A percentile compares a stretch with the other conserved stretches of the same genome.
Conservation (phyloP, 768 basidiomycete species). For the Solioccasus polychromus region DNA sequence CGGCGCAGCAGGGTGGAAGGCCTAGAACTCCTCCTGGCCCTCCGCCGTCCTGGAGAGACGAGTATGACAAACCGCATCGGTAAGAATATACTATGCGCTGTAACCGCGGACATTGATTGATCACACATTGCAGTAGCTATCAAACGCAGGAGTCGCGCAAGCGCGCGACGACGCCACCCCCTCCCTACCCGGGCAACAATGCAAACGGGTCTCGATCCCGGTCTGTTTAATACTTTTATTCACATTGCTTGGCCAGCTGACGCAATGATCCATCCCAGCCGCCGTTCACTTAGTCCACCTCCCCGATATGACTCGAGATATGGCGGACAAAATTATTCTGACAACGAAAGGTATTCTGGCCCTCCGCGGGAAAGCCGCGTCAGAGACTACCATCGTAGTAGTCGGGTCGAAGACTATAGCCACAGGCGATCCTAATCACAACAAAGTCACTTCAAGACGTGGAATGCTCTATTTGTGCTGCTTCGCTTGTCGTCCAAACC, state of each 20-base stretch:
- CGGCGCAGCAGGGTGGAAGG: conserved; percentile 45
- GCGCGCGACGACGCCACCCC: conserved; percentile 50
- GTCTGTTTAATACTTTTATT: conserved; percentile 26
- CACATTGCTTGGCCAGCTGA: neutral
- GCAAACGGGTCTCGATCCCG: conserved; percentile 41
- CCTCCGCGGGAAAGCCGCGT: conserved; percentile 30
- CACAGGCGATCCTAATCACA: conserved; percentile 26
- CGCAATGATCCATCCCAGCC: conserved; percentile 35
- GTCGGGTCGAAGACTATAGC: conserved; percentile 30
- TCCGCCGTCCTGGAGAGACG: conserved; percentile 54
- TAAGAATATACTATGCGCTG: conserved; percentile 28
- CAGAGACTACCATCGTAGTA: conserved; percentile 41
- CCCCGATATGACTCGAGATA: conserved; percentile 54
- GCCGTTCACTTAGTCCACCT: conserved; percentile 70
- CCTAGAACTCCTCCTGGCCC: conserved; percentile 55
- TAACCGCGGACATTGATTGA: neutral
- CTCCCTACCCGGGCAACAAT: conserved; percentile 48
- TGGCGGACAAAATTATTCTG: conserved; percentile 37
- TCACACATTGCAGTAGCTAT: conserved; percentile 5
- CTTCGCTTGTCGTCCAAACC: conserved; percentile 2
- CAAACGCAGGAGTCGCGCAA: conserved; percentile 40
- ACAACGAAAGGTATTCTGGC: conserved; percentile 51
- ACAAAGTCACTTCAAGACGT: conserved; percentile 4
- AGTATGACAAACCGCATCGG: conserved; percentile 62
- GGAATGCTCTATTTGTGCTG: conserved; percentile 7